Conservation (phyloP, 371 early-diverging fungal genomes). For the Zychaea mexicana region DNA sequence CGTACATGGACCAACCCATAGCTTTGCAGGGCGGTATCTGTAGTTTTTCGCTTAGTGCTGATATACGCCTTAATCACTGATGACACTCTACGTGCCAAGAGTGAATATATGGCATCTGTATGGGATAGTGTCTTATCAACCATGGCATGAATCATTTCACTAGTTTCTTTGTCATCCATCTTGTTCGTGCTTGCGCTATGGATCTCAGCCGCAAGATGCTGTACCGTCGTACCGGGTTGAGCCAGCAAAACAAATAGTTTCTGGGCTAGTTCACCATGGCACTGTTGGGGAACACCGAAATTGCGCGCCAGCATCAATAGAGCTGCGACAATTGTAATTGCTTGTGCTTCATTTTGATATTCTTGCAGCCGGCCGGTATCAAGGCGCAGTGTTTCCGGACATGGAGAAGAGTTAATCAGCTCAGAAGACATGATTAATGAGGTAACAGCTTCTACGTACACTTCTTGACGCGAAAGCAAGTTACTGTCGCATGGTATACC, state of each 20-base stretch:
- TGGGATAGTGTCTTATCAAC: conserved; percentile 72
- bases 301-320: conserved; percentile 73
- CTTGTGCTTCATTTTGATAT: conserved; percentile 70
- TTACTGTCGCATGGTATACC: conserved; percentile 39
- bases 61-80: conserved; percentile 53
- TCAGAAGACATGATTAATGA: conserved; percentile 38
- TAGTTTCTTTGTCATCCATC: background rate
- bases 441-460: conserved; percentile 66
- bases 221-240: conserved; percentile 49
- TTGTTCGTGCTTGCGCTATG: background rate
- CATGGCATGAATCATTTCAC: conserved; percentile 54
- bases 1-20: conserved; percentile 64
- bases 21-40: conserved; percentile 40
- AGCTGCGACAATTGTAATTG: conserved; percentile 63
- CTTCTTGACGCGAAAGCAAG: conserved; percentile 1
- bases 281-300: conserved; percentile 20
- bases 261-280: conserved; percentile 38
- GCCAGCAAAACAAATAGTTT: conserved; percentile 54
- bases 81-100: conserved; percentile 66
- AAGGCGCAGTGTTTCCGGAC: conserved; percentile 71
- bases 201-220: conserved; percentile 49
- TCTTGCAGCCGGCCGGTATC: conserved; percentile 61
- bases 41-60: conserved; percentile 41
- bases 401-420: background rate
- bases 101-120: conserved; percentile 65